phyloP scores from a whole-genome alignment of 257 asterid genomes.

The Petunia axillaris region DNA sequence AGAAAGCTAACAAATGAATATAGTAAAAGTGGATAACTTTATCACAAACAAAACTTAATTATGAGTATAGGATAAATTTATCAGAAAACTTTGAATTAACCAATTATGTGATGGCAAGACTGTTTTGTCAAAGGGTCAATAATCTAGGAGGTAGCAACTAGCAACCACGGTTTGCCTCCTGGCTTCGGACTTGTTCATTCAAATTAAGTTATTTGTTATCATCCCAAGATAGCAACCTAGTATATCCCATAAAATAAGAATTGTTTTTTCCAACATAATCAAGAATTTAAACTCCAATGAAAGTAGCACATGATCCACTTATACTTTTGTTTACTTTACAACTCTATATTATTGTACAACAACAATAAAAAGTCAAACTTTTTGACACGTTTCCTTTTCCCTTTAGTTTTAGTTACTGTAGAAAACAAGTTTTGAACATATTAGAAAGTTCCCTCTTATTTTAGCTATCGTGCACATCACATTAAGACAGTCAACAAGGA shows the following conservation, averaged over 20 bases:
- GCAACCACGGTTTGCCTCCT: background rate
- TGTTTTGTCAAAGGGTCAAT: background rate
- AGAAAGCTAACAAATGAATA: too few relatives aligned
- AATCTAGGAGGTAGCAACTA: background rate
- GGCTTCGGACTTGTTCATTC: background rate
- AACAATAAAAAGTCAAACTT: background rate
- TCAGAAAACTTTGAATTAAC: too few relatives aligned
- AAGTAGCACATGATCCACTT: background rate
- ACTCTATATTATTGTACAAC: background rate
- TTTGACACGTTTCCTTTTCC: background rate
- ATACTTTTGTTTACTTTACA: background rate
- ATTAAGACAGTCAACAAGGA: background rate
- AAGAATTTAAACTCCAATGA: background rate
- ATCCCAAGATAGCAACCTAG: background rate
- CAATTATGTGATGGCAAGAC: too few relatives aligned
- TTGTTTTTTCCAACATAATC: background rate
- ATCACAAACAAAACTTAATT: too few relatives aligned
- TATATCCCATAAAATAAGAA: background rate
- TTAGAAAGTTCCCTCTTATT: background rate
- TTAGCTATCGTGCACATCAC: background rate
- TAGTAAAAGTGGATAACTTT: too few relatives aligned
- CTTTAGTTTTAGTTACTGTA: background rate
- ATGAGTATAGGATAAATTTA: too few relatives aligned
- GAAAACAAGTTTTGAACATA: background rate
- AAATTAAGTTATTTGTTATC: background rate